Evolutionary conservation across 495 filamentous ascomycete genomes (phyloP), one percentile per base, ranked within the genome.

Genomic region (Tuber borchii): DNA sequence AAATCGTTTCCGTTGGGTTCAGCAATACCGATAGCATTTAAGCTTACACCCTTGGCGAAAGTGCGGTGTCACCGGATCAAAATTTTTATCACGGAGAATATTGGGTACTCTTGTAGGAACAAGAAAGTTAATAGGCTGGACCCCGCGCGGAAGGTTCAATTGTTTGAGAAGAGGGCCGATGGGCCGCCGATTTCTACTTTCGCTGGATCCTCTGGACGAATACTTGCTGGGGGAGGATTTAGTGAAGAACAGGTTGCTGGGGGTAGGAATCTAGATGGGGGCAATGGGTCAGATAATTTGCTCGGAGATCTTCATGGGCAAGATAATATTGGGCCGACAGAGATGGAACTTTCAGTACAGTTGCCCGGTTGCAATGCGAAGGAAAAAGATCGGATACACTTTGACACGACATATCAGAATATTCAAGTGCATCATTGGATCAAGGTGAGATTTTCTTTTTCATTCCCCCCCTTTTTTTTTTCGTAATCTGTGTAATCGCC

Each of bases 401-500:
- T 95, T 76, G 94, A 98, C 80, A 97, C 94, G 71, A 97, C 95
- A 22, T 98, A 94, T 87, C 91, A 92, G 84, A 95, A 97, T 74
- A 97, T 97, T 65, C 93, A 97, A 81, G 94, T 99, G 70, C 93
- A 94, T 80, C 95, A 99, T 83, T 98, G 96, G 95, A 97, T 99
- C 82, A 99, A 99, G 90, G 95, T 96, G 89, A 71, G 87, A 79
- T 17, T 34, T 22, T 26, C 43, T 19, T 45, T 22, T 31, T 48
- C 48, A 71, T 51, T 19, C 34, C 19, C 34, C 45, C 39, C 39
- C 39, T 40, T 16, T 45, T 26, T 20, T 61, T 48, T 70, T 17
- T 17, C 56, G 14, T 3, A 71, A 45, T 70, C 34, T 9, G 71
- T 14, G 10, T 48, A 46, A 43, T 34, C 73, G 16, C 31, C n/a